Evolutionary conservation across 345 rosid genomes (phyloP), one percentile per base, ranked within the genome.

Genomic region (Lagerstroemia speciosa): DNA sequence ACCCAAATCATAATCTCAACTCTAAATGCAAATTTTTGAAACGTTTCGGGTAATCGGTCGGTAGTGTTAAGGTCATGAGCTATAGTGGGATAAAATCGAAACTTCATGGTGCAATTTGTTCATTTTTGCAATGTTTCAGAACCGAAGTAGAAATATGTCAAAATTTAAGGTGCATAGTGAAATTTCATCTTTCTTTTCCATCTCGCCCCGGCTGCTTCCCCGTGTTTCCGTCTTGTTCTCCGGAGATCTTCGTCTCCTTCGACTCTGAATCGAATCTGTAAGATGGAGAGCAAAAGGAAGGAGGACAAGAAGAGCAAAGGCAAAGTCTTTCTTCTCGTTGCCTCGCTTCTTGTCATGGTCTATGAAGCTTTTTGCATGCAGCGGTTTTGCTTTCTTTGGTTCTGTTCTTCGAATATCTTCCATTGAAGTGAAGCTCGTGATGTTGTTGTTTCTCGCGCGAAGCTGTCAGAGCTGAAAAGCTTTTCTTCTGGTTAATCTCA

Each of bases 201-300:
- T 16, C 14, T 41, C 46, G 46, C 53, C 17, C 14, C 11, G 14
- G 46, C 17, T 2, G 8, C 53, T 2, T 3, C 24, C 1, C 55
- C 55, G 55, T 19, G 53, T 17, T 19, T 24, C 27, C 36, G 16
- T 11, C 53, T 17, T 31, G 11, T 11, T 32, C 26, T 0, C 11
- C 15, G 17, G 0, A 0, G 0, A 3, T 48, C 69, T 31, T 3
- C 9, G 10, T 33, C 33, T 31, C 67, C 10, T 26, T 57, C 65
- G 40, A 19, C 37, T 60, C 31, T 22, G 33, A 30, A 27, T 58
- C 63, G 33, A 48, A 58, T 58, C 8, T 22, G 12, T 31, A 73
- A 32, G 64, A 91, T 91, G 95, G 92, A 85, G 68, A 74, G 83
- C 77, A 86, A 85, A 29, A 72, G 89, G 76, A 88, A 79, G 76